phyloP scores from a whole-genome alignment of 2,329 filamentous ascomycete genomes.

The Cyclaneusma minus region DNA sequence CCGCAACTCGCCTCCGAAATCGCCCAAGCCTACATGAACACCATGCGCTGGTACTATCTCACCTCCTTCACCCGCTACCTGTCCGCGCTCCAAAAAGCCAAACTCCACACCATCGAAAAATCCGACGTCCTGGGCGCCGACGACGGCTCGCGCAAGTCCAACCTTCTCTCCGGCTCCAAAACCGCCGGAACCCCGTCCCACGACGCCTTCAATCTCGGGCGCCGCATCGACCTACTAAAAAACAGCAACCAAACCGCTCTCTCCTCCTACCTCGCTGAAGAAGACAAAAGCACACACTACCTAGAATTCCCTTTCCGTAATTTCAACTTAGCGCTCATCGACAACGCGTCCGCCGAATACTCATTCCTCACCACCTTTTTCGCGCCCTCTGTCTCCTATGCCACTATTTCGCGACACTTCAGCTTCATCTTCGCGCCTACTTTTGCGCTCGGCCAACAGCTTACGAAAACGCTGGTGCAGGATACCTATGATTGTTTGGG shows the following conservation, averaged over 20 bases:
- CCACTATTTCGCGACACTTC: slow-evolving; percentile 70
- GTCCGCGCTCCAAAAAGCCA: slow-evolving; percentile 69
- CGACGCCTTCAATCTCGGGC: slow-evolving; percentile 79
- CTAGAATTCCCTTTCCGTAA: slow-evolving; percentile 84
- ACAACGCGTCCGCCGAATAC: slow-evolving; percentile 91
- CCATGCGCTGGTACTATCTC: slow-evolving; percentile 96
- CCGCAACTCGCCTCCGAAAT: slow-evolving; percentile 78
- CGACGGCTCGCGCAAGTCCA: slow-evolving; percentile 48
- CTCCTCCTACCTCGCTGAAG: slow-evolving; percentile 80
- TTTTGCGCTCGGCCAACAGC: slow-evolving; percentile 62
- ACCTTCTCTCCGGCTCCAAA: slow-evolving; percentile 35
- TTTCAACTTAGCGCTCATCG: slow-evolving; percentile 84
- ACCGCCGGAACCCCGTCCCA: slow-evolving; percentile 46
- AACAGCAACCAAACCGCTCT: slow-evolving; percentile 60
- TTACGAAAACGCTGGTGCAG: slow-evolving; percentile 64
- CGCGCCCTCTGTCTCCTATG: slow-evolving; percentile 57
- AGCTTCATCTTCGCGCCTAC: slow-evolving; percentile 80
- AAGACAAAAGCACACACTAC: slow-evolving; percentile 73
- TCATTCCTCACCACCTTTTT: slow-evolving; percentile 88
- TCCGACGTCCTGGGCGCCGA: slow-evolving; percentile 74
- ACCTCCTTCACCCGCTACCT: slow-evolving; percentile 85
- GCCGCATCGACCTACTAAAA: slow-evolving; percentile 69
- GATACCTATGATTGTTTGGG: slow-evolving; percentile 74
- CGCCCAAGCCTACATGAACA: slow-evolving; percentile 86
- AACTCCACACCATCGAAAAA: slow-evolving; percentile 68